Evolutionary conservation across 2,329 filamentous ascomycete genomes (phyloP), one percentile per base, ranked within the genome.

Genomic region (Pezicula carpinea): DNA sequence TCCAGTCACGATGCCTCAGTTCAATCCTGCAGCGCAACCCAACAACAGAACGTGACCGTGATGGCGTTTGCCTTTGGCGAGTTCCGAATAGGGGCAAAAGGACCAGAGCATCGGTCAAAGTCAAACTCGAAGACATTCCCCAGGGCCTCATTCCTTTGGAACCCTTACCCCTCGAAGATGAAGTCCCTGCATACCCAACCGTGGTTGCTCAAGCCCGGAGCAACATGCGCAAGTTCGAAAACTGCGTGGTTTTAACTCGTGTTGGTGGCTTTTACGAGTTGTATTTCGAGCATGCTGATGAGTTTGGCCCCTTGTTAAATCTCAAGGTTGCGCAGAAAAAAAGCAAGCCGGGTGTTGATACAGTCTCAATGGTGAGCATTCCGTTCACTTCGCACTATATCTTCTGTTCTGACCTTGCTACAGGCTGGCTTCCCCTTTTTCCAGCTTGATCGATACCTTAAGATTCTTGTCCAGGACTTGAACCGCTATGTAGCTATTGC

Each of bases 211-310:
- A 96, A 64, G 92, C 89, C 22, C 80, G 82, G 47, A 88, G 83
- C 56, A 95, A 96, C 68, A 96, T 97, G 85, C 77, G 82, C 56
- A 90, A 86, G 60, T 96, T 95, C 69, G 80, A 83, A 59, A 89
- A 95, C 59, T 97, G 92, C 67, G 87, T 99, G 33, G 67, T 99
- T 6, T 71, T 99, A 50, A 99, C 93, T 4, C 82, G 92, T 47
- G 90, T 99, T 22, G 93, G 93, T 47, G 85, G 91, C 50, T 99
- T 99, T 69, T 99, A 97, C 68, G 93, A 99, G 78, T 73, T 99
- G 49, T 99, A 99, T 69, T 95, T 97, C 66, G 87, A 95, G 59
- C 91, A 99, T 64, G 93, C 95, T 10, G 87, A 95, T 49, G 84
- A 96, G 62, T 87, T 86, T 64, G 92, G 87, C 2, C 87, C 90